Conservation (phyloP, 257 asterid genomes). For the Oldenlandia corymbosa region DNA sequence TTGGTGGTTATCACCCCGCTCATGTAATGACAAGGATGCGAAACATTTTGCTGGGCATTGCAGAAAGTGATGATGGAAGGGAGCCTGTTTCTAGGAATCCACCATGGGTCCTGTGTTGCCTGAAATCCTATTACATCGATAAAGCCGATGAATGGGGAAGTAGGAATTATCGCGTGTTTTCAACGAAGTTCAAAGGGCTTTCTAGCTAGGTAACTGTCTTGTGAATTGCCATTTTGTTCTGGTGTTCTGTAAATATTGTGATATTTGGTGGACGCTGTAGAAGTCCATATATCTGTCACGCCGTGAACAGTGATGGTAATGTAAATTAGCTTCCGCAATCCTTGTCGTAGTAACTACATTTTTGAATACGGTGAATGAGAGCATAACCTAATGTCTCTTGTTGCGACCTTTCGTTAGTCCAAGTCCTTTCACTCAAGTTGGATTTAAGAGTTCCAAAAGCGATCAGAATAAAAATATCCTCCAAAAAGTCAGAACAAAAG, state of each 20-base stretch:
- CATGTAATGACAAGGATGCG: conserved; percentile 40
- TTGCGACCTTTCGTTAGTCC: too few relatives aligned
- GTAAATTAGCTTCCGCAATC: too few relatives aligned
- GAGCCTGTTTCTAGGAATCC: conserved; percentile 43
- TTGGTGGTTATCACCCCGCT: conserved; percentile 32
- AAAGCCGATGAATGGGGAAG: conserved; percentile 54
- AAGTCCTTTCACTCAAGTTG: too few relatives aligned
- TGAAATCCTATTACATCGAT: conserved; percentile 50
- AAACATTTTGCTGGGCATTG: conserved; percentile 51
- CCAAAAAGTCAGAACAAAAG: neutral
- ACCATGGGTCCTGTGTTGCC: conserved; percentile 69
- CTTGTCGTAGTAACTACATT: too few relatives aligned
- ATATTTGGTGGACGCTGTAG: neutral
- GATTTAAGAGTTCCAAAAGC: too few relatives aligned
- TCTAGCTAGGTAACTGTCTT: neutral
- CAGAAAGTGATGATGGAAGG: conserved; percentile 16
- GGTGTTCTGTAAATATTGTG: neutral
- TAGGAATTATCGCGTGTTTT: conserved; percentile 52
- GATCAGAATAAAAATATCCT: neutral
- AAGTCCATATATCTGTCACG: neutral
- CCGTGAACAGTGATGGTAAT: neutral
- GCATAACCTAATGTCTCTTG: too few relatives aligned
- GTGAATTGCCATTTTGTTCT: too few relatives aligned
- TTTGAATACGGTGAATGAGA: too few relatives aligned
- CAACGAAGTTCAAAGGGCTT: conserved; percentile 27